A percentile compares a stretch with the other conserved stretches of the same genome.
phyloP scores from a whole-genome alignment of 2,329 filamentous ascomycete species.

The Chaetomium olivaceum region DNA sequence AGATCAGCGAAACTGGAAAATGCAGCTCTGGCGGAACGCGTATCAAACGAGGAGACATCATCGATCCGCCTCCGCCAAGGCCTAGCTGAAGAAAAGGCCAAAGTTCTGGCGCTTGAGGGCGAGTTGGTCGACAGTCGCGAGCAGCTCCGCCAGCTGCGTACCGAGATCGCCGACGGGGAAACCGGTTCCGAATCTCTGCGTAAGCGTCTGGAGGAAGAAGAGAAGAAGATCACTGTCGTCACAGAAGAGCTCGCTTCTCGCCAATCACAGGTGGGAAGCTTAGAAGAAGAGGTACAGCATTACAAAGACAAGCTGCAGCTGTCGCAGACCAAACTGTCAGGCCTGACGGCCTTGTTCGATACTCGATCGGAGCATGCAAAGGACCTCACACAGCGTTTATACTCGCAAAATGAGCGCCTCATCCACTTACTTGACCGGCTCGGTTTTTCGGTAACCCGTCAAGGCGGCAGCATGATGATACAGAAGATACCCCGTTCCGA shows the following conservation, averaged over 20 bases:
- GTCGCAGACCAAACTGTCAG: slow-evolving; percentile 53
- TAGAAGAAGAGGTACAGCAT: slow-evolving; percentile 73
- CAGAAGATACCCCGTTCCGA: slow-evolving; percentile 68
- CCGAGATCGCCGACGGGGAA: slow-evolving; percentile 77
- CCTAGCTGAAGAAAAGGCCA: slow-evolving; percentile 55
- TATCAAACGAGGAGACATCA: slow-evolving; percentile 54
- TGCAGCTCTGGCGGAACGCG: slow-evolving; percentile 52
- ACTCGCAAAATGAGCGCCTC: slow-evolving; percentile 81
- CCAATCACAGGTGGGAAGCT: slow-evolving; percentile 72
- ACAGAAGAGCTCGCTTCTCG: slow-evolving; percentile 70
- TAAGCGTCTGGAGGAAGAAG: slow-evolving; percentile 73
- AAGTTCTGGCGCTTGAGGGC: slow-evolving; percentile 53
- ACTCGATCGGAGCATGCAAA: slow-evolving; percentile 72
- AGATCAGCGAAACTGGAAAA: slow-evolving; percentile 60
- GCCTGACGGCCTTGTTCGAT: slow-evolving; percentile 61
- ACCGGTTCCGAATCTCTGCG: slow-evolving; percentile 78
- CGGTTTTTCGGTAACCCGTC: slow-evolving; percentile 77
- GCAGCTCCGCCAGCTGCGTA: slow-evolving; percentile 68
- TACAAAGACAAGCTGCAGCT: slow-evolving; percentile 65
- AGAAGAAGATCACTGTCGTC: slow-evolving; percentile 66
- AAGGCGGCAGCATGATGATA: slow-evolving; percentile 71
- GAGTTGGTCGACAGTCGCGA: slow-evolving; percentile 65
- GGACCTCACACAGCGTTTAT: slow-evolving; percentile 81
- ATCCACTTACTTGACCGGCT: slow-evolving; percentile 80
- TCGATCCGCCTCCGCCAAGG: slow-evolving; percentile 55